Evolutionary conservation across 1,284 basidiomycete genomes (phyloP).

Genomic region (Microbotryomycetes sp.): DNA sequence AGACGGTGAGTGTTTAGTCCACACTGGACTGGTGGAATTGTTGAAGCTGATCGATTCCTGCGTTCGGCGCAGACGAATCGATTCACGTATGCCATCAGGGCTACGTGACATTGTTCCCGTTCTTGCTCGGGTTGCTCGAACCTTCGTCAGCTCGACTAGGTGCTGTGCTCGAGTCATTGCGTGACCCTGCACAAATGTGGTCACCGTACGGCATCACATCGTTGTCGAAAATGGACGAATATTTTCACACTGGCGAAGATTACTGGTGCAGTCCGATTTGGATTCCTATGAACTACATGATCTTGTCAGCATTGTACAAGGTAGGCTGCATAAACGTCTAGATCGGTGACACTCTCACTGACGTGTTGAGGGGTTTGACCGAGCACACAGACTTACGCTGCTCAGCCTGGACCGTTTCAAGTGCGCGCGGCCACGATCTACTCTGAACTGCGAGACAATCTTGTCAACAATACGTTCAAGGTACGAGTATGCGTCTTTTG

Average conservation of each 20-base stretch:
- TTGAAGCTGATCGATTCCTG: neutral
- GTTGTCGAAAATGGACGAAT: conserved; percentile 71
- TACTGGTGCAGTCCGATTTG: conserved; percentile 96
- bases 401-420: conserved; percentile 71
- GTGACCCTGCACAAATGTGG: conserved; percentile 78
- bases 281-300: conserved; percentile 93
- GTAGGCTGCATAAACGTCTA: conserved; percentile 44
- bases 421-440: conserved; percentile 69
- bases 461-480: conserved; percentile 79
- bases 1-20: conserved; percentile 54
- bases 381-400: conserved; percentile 62
- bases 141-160: conserved; percentile 69
- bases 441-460: conserved; percentile 64
- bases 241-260: conserved; percentile 84
- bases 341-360: neutral
- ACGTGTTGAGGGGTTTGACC: conserved; percentile 12
- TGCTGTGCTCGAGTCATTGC: conserved; percentile 68
- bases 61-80: conserved; percentile 62
- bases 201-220: conserved; percentile 82
- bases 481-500: conserved; percentile 44
- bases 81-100: conserved; percentile 83
- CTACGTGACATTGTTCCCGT: conserved; percentile 87
- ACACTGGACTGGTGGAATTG: neutral
- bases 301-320: conserved; percentile 66
- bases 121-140: conserved; percentile 71